A percentile compares a stretch with the other conserved stretches of the same genome.
Evolutionary conservation across 148 eudicot genomes (phyloP).

Genomic region (Vaccinium darrowii): DNA sequence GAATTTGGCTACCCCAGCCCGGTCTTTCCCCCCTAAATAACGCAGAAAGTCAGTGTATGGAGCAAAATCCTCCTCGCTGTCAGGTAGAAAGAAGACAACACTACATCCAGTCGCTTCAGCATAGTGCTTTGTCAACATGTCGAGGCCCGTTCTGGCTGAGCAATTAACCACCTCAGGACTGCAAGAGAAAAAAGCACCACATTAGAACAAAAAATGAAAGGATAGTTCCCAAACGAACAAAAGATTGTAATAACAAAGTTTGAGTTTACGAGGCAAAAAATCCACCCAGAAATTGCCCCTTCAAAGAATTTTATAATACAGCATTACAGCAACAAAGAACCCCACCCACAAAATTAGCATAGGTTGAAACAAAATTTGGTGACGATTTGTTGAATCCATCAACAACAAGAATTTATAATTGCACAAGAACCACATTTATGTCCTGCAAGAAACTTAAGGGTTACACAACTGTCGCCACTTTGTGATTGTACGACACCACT

Average conservation of each 20-base stretch:
- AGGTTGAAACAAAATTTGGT: not conserved
- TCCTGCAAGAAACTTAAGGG: not conserved
- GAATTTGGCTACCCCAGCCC: slow-evolving; percentile 93
- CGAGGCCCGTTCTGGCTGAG: slow-evolving; percentile 90
- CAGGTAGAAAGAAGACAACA: slow-evolving; percentile 83
- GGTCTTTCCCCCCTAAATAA: slow-evolving; percentile 68
- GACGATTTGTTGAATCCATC: not conserved
- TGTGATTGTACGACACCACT: not conserved
- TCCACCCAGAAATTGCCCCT: not conserved
- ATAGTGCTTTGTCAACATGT: slow-evolving; percentile 78
- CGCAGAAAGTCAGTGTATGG: slow-evolving; percentile 85
- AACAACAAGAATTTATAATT: not conserved
- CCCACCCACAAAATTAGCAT: not conserved
- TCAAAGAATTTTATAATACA: not conserved
- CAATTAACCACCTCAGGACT: slow-evolving; percentile 87
- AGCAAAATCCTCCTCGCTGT: slow-evolving; percentile 90
- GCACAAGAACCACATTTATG: not conserved
- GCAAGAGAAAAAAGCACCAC: slow-evolving; percentile 21
- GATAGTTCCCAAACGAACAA: not conserved
- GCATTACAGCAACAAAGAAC: not conserved
- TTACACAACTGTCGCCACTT: not conserved
- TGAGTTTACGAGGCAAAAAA: not conserved
- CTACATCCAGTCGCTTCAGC: slow-evolving; percentile 73
- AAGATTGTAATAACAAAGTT: not conserved
- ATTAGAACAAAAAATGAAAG: slow-evolving; percentile 1